These are phyloP conservation scores for Cytospora piceae DNA, from an alignment of 2,329 filamentous ascomycete species.

Conservation along the genomic window DNA sequence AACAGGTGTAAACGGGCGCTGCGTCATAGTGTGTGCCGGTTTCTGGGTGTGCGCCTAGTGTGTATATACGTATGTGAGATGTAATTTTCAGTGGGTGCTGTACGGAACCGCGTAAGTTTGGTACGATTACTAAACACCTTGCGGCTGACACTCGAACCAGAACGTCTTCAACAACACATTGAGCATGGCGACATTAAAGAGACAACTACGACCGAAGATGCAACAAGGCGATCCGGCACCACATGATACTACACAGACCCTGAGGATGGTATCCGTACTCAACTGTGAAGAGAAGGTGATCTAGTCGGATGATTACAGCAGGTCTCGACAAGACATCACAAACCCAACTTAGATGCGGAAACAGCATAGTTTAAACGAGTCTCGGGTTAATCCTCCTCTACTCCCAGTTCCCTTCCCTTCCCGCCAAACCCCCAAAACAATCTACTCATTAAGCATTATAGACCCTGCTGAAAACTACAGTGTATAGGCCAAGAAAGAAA, in stretches of 20 bases:
- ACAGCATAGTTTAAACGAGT: background rate
- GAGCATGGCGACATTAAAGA: no score
- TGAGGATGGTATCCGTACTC: background rate
- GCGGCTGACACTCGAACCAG: background rate
- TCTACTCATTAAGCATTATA: background rate
- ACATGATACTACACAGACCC: background rate
- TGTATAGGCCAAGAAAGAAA: constrained; percentile 8
- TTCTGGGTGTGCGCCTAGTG: no score
- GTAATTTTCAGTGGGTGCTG: no score
- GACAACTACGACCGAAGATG: no score
- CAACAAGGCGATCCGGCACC: no score
- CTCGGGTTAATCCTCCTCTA: background rate
- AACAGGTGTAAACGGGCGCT: no score
- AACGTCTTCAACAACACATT: background rate
- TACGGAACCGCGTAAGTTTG: no score
- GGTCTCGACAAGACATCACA: background rate
- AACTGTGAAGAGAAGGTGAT: background rate
- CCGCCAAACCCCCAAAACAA: background rate
- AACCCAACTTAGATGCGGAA: background rate
- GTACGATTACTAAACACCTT: background rate
- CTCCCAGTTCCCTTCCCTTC: background rate
- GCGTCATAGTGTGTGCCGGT: no score
- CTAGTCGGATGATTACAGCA: background rate
- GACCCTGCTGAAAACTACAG: background rate
- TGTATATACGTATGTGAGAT: no score